Conservation (phyloP, 805 yeast genomes). For the Blastobotrys terrestris region DNA sequence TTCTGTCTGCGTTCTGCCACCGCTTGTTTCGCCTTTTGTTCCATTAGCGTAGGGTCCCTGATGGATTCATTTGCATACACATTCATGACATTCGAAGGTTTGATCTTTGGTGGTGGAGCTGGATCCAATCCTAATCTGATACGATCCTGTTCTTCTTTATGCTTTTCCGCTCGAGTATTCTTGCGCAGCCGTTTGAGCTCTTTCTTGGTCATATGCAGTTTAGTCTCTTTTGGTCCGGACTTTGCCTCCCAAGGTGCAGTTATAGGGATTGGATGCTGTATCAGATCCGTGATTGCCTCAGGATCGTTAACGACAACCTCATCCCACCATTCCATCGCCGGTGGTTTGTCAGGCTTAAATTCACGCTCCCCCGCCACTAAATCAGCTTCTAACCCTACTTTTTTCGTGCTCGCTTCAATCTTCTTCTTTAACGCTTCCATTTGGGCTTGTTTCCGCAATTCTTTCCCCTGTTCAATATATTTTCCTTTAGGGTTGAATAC, state of each 20-base stretch:
- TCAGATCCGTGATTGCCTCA: constrained; percentile 57
- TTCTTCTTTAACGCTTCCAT: constrained; percentile 31
- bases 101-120: constrained; percentile 86
- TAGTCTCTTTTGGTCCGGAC: constrained; percentile 35
- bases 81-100: constrained; percentile 75
- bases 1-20: constrained; percentile 51
- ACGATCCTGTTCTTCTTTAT: constrained; percentile 69
- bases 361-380: constrained; percentile 49
- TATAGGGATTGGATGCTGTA: constrained; percentile 77
- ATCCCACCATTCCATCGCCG: constrained; percentile 89
- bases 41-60: constrained; percentile 83
- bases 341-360: constrained; percentile 47
- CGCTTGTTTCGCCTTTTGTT: constrained; percentile 60
- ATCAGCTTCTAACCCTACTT: constrained; percentile 29
- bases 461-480: constrained; percentile 48
- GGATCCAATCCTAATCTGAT: constrained; percentile 77
- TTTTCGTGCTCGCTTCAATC: constrained; percentile 23
- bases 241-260: constrained; percentile 49
- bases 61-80: constrained; percentile 82
- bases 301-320: constrained; percentile 20
- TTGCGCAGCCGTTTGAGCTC: constrained; percentile 71
- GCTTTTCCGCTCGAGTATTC: constrained; percentile 55
- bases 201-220: constrained; percentile 62
- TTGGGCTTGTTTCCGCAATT: constrained; percentile 37
- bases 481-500: constrained; percentile 59